Evolutionary conservation across 2,329 filamentous ascomycete genomes (phyloP), one percentile per base, ranked within the genome.

Genomic region (Diaporthe eres): DNA sequence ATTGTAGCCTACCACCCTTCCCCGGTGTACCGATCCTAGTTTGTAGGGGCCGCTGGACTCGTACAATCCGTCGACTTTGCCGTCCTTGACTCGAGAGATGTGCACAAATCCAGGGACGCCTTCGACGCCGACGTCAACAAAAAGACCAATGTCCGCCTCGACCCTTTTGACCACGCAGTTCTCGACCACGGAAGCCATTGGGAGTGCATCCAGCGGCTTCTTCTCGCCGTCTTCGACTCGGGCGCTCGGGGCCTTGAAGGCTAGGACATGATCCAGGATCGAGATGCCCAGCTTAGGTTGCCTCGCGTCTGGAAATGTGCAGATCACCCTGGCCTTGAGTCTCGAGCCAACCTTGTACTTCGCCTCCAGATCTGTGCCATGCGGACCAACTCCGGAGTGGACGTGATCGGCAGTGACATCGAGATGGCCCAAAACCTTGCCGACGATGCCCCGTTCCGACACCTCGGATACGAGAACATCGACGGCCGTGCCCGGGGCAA

Each of bases 361-460:
- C 65, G 93, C 91, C 63, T 92, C 91, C 57, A 98, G 85, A 78
- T 97, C 92, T 61, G 91, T 88, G 37, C 91, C 91, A 74, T 91
- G 90, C 57, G 92, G 90, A 4, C 92, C 94, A 70, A 91, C 90
- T 49, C 95, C 95, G 19, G 95, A 98, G 84, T 99, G 97, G 58
- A 98, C 91, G 49, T 96, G 83, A 83, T 99, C 97, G 25, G 96
- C 95, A 1, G 95, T 98, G 15, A 95, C 94, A 84, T 98, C 95
- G 34, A 99, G 86, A 82, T 96, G 92, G 22, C 97, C 97, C 89
- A 99, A 94, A 60, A 98, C 91, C 84, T 98, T 98, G 80, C 97
- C 97, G 67, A 90, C 88, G 76, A 99, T 85, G n/a, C 97, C 97
- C 78, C 90, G 91, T 17, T 89, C 85, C 15, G 92, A 92, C 19